These are phyloP conservation scores for Immersiella caudata DNA, from an alignment of 495 filamentous ascomycete species.

Conservation along the genomic window DNA sequence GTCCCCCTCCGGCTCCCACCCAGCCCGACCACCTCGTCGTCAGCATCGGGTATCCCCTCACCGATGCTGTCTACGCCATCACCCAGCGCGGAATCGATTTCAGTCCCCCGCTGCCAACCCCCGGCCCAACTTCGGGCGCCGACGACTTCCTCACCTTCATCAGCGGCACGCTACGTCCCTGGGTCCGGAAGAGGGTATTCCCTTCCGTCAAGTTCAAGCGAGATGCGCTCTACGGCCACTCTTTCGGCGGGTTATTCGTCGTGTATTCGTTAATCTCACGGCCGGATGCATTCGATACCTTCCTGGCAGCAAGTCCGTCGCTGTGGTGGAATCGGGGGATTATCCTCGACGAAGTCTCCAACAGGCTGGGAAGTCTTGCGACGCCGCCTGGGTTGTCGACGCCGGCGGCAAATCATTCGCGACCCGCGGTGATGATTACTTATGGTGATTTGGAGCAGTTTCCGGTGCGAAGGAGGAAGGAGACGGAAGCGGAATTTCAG, in stretches of 20 bases:
- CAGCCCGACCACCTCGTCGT: constrained; percentile 32
- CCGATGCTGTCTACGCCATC: constrained; percentile 26
- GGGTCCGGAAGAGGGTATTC: constrained; percentile 23
- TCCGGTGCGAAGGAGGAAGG: constrained; percentile 23
- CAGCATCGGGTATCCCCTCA: constrained; percentile 35
- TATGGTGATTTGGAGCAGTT: constrained; percentile 30
- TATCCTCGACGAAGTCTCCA: constrained; percentile 24
- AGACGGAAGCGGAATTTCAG: constrained; percentile 29
- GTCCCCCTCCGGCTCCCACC: constrained; percentile 15
- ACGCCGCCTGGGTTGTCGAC: not conserved
- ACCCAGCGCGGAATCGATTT: constrained; percentile 26
- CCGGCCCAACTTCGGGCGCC: constrained; percentile 12
- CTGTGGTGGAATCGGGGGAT: constrained; percentile 17
- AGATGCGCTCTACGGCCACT: constrained; percentile 31
- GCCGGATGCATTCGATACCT: constrained; percentile 30
- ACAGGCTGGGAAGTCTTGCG: constrained; percentile 17
- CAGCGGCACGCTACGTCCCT: constrained; percentile 23
- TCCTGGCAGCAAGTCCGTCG: constrained; percentile 23
- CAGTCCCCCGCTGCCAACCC: constrained; percentile 10
- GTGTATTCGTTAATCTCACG: constrained; percentile 20
- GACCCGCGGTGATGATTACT: constrained; percentile 24
- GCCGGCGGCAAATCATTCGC: not conserved
- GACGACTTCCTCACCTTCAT: constrained; percentile 28
- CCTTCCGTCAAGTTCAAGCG: constrained; percentile 26
- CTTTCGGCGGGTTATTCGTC: constrained; percentile 27